A percentile compares a stretch with the other conserved stretches of the same genome.
Evolutionary conservation across 2,329 filamentous ascomycete species (phyloP).

Genomic region (Fusarium sp.): DNA sequence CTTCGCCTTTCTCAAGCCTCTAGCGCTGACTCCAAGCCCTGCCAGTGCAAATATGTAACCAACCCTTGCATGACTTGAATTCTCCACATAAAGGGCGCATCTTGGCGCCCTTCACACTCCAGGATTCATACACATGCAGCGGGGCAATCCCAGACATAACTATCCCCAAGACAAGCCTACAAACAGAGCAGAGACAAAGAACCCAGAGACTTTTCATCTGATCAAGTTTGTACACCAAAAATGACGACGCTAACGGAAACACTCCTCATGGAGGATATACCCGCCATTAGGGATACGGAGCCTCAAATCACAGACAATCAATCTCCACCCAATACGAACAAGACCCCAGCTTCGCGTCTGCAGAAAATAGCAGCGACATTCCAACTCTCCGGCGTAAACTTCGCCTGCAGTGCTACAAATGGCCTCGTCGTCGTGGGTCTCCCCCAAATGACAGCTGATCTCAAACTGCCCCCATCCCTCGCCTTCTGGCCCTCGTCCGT

Average conservation of each 20-base stretch:
- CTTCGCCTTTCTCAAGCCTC: no score
- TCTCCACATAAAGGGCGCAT: no score
- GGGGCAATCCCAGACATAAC: no score
- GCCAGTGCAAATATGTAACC: no score
- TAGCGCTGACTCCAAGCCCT: no score
- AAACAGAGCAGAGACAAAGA: no score
- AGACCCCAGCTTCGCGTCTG: slow-evolving; percentile 21
- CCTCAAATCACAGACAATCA: neutral
- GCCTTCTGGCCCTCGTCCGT: slow-evolving; percentile 58
- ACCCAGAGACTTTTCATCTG: no score
- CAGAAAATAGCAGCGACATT: slow-evolving; percentile 41
- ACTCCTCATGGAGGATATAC: neutral
- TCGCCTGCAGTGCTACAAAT: slow-evolving; percentile 44
- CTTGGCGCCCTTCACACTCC: no score
- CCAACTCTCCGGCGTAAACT: slow-evolving; percentile 46
- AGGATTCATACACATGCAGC: no score
- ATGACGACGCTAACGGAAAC: slow-evolving; percentile 20
- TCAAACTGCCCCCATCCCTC: slow-evolving; percentile 52
- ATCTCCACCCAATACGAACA: neutral
- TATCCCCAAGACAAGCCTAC: no score
- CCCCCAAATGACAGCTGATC: slow-evolving; percentile 56
- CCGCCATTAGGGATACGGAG: neutral
- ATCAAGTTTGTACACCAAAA: neutral
- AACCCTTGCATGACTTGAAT: no score
- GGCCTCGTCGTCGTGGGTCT: slow-evolving; percentile 56